Evolutionary conservation across 2,329 filamentous ascomycete species (phyloP), one percentile per base, ranked within the genome.

Genomic region (Aschersonia sp.): DNA sequence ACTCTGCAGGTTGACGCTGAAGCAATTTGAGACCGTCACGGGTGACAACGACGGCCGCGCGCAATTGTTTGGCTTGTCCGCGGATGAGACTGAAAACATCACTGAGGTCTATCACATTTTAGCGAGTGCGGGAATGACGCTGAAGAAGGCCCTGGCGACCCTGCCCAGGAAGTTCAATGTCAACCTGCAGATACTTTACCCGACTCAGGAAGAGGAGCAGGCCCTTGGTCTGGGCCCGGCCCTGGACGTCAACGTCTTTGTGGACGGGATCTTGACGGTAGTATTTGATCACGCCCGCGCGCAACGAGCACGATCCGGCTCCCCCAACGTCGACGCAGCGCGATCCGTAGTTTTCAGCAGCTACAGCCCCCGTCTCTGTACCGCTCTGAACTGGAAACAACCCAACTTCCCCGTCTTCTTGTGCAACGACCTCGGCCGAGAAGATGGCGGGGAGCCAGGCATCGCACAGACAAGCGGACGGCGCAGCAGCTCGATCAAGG

Each of bases 311-410:
- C 87, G 63, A 52, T 79, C 77, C 52, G 87, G 63, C 52, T 80
- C 78, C 1, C 57, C 86, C 7, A 81, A 87, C 47, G 78, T 81
- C 12, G 81, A 92, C 47, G 78, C 81, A 12, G 81, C 92, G 55
- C 76, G 89, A 41, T 94, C 87, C 10, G 83, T 98, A 46, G 87
- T 95, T 9, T 95, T 98, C 62, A 94, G 87, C 57, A 94, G 87
- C 29, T 95, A 90, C 65, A 95, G 94, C 60, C 74, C 86, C 10
- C 84, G 83, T 53, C 77, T 97, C 22, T 98, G 92, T 66, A 94
- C 87, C 12, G 89, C 90, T 5, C 68, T 98, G 56, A 98, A 98
- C 66, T 98, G 92, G 92, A 98, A 98, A 65, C 92, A 98, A 64
- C 92, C 92, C 2, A 98, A 97, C 61, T 98, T 95, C 62, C 92